Base-by-base conservation (phyloP, 371 early-diverging fungal genomes). In the Mortierella sp. region DNA sequence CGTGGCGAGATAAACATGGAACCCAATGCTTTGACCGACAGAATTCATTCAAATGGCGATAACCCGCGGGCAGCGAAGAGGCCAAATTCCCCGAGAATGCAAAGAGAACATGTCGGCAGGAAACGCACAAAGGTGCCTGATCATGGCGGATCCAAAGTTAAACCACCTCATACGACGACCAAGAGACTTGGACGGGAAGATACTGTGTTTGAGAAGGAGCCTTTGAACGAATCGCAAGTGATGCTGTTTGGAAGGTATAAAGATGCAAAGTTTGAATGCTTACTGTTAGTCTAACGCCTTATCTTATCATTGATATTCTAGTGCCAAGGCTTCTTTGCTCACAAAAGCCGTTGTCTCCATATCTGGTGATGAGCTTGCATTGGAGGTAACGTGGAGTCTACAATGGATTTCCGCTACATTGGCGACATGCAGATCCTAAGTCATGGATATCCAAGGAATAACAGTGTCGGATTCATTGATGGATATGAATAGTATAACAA, bases 401-500 rank as follows among this genome's bases (percentile, higher is more conserved):
- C 47, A 22, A 24, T 24, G 10, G 34, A 19, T 12, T 46, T 10
- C 12, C 19, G 4, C 37, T 21, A 8, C 16, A 39, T 34, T 34
- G 34, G 34, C 4, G 7, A 10, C 34, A 7, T 34, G 34, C 34
- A 10, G 34, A 34, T 34, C 7, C 34, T 34, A 34, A 10, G 4
- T 34, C 10, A 10, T 10, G 34, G 44, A 14, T 19, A 16, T 43
- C 4, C 27, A 21, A 44, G 28, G 14, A 60, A n/a, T 25, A 17
- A 29, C 29, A 40, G 25, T 5, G 5, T 19, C 34, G 22, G 27
- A 37, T 22, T 44, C 8, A 13, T 24, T 28, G 14, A 13, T 13
- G 19, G 43, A 2, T 29, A 6, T 43, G 1, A 2, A 57, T 50
- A 86, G 85, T 40, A 55, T 27, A 87, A 86, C 54, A 81, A 88